Base-by-base conservation (phyloP, 176 grass and related monocot species). In the Tuctoria greenei region DNA sequence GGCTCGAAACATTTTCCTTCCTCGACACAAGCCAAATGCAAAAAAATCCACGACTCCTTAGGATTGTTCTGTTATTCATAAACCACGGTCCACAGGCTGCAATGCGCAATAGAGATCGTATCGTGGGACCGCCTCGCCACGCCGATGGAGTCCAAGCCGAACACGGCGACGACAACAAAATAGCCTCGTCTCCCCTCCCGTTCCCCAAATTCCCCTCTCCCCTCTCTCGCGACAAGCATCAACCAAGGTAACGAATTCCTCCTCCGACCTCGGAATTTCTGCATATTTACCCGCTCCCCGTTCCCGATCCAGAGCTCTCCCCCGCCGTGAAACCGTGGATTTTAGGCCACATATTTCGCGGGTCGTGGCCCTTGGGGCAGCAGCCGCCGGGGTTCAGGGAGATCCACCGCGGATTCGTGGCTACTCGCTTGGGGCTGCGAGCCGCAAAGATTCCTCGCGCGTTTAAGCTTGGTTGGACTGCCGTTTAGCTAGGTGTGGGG, bases 351-450 rank as follows among this genome's bases (percentile, higher is more conserved):
- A 63, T 70, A 87, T 77, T 77, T 67, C 43, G 17, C 45, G 38
- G 5, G 47, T 36, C 61, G 41, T 36, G 59, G 25, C 34, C 18
- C 24, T 17, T 8, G 17, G 14, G 60, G 60, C 46, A 18, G 31
- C 54, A 40, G 38, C 20, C 51, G 51, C 8, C 51, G n/a, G 24
- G 66, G 36, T 65, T 79, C 42, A 41, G 14, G 12, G 75, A 21
- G 87, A 90, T 90, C 79, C 60, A 41, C 79, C 60, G 58, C 15
- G 4, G 73, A 74, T 75, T 81, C 27, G 35, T 63, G 12, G 44
- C 5, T 23, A 9, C 15, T 61, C 10, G 44, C 23, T 20, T 17
- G 34, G 17, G 27, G 6, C 8, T 61, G 11, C 18, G 26, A 18
- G 25, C 44, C 17, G 17, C 47, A 10, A 10, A 6, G 47, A 73